Conservation (phyloP, 352 stramenopile species). For the Discostella stelligera region DNA sequence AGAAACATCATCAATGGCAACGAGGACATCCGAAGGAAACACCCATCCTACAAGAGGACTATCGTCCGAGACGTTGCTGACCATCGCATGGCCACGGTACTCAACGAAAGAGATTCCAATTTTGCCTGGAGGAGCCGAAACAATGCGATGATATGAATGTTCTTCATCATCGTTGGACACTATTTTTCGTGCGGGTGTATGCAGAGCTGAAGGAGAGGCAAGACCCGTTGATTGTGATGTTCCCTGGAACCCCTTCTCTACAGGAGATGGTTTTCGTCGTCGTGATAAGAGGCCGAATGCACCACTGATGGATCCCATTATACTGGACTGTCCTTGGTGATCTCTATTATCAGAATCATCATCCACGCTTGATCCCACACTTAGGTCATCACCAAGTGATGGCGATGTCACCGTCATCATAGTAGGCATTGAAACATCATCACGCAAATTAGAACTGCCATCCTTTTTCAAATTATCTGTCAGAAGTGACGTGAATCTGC, state of each 20-base stretch:
- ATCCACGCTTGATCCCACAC: constrained; percentile 40
- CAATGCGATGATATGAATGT: constrained; percentile 73
- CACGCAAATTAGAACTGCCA: neutral
- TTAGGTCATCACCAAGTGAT: constrained; percentile 50
- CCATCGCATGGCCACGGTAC: constrained; percentile 76
- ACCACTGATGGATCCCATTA: constrained; percentile 71
- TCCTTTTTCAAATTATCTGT: constrained; percentile 19
- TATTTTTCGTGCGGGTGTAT: constrained; percentile 16
- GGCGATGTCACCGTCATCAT: constrained; percentile 14
- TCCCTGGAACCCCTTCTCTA: constrained; percentile 9
- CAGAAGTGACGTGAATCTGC: constrained; percentile 18
- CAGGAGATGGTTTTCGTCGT: constrained; percentile 39
- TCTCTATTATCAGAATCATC: constrained; percentile 31
- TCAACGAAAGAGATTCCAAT: constrained; percentile 80
- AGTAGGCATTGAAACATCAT: constrained; percentile 9
- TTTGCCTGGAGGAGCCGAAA: constrained; percentile 67
- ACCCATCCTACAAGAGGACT: constrained; percentile 74
- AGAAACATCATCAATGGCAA: constrained; percentile 77
- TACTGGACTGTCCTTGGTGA: constrained; percentile 24
- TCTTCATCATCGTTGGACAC: constrained; percentile 25
- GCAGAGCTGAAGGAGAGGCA: constrained; percentile 1
- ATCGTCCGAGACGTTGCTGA: constrained; percentile 66
- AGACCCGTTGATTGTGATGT: neutral
- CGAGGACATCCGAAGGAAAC: constrained; percentile 75
- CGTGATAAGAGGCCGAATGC: constrained; percentile 67